A percentile compares a stretch with the other conserved stretches of the same genome.
Conservation (phyloP, 345 rosid genomes). For the Adansonia digitata region DNA sequence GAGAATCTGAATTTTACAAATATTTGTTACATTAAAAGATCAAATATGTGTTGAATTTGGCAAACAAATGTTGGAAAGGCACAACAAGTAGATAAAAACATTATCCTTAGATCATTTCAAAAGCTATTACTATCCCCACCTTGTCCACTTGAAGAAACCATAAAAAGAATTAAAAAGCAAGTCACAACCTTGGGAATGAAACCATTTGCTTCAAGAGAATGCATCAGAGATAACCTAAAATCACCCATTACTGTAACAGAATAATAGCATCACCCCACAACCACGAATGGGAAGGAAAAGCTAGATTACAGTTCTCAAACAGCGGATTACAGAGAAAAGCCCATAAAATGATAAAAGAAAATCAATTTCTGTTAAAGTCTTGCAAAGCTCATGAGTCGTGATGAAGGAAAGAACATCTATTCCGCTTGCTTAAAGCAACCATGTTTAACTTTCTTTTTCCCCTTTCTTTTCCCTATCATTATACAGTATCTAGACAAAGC, state of each 20-base stretch:
- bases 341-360: background rate
- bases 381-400: background rate
- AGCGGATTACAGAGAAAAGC: background rate
- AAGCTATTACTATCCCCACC: background rate
- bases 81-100: background rate
- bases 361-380: background rate
- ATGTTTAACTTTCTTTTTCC: background rate
- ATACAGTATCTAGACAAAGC: background rate
- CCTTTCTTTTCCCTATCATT: background rate
- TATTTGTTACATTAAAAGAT: background rate
- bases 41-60: background rate
- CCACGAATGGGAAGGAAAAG: background rate
- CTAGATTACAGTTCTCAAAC: background rate
- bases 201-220: background rate
- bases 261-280: background rate
- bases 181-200: background rate
- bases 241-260: background rate
- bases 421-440: background rate
- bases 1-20: background rate
- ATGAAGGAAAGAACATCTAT: too few relatives aligned
- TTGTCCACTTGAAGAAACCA: background rate
- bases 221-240: background rate
- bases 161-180: background rate
- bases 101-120: conserved; percentile 12
- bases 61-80: background rate